These are phyloP conservation scores for Eleusine coracana DNA, from an alignment of 176 grass and related monocot genomes.

Conservation along the genomic window DNA sequence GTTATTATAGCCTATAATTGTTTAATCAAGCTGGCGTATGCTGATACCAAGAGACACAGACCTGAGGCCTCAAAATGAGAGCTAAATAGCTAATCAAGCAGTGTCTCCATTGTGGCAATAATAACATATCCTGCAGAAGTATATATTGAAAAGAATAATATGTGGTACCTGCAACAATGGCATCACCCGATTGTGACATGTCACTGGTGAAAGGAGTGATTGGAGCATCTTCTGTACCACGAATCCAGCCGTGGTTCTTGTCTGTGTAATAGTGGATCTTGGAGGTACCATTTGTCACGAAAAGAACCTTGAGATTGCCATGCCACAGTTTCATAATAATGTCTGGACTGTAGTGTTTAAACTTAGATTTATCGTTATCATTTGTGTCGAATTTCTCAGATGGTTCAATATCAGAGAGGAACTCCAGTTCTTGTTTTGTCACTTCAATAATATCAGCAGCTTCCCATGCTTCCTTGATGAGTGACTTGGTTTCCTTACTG, in stretches of 20 bases:
- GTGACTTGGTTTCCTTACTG: slow-evolving; percentile 54
- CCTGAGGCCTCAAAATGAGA: not conserved
- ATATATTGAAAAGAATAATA: not conserved
- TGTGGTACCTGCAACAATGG: slow-evolving; percentile 79
- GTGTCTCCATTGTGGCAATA: not conserved
- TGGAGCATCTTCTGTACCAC: slow-evolving; percentile 74
- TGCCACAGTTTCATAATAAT: slow-evolving; percentile 72
- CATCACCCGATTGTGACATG: slow-evolving; percentile 83
- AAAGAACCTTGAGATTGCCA: slow-evolving; percentile 71
- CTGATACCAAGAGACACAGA: not conserved
- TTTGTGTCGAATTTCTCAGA: slow-evolving; percentile 44
- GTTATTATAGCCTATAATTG: not conserved
- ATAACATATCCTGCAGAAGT: slow-evolving; percentile 8
- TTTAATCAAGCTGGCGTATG: slow-evolving; percentile 15
- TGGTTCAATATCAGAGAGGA: slow-evolving; percentile 61
- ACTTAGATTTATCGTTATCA: slow-evolving; percentile 54
- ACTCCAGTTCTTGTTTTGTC: slow-evolving; percentile 82
- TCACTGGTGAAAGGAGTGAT: slow-evolving; percentile 74
- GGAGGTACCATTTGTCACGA: slow-evolving; percentile 86
- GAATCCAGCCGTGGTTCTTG: slow-evolving; percentile 58
- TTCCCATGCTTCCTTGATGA: slow-evolving; percentile 73
- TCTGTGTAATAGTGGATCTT: slow-evolving; percentile 86
- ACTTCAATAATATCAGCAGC: slow-evolving; percentile 75
- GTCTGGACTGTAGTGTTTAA: slow-evolving; percentile 65
- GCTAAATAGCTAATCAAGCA: not conserved